Conservation (phyloP, 2,329 filamentous ascomycete species). For the Aspergillus aculeatinus region DNA sequence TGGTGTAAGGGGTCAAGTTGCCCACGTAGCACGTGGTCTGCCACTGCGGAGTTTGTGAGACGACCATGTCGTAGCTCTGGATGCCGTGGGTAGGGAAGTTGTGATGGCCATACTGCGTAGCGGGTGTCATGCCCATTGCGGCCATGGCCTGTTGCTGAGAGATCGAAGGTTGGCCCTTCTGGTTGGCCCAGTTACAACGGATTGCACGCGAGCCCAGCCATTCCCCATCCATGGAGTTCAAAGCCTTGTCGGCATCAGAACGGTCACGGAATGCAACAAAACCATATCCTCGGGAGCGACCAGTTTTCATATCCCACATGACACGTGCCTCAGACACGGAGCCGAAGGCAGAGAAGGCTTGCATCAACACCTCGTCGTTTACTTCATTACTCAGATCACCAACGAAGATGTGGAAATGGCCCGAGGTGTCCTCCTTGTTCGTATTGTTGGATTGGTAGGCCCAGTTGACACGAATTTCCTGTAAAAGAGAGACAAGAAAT, state of each 20-base stretch:
- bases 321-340: conserved; percentile 95
- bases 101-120: conserved; percentile 77
- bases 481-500: conserved; percentile 21
- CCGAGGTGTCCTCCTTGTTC: conserved; percentile 95
- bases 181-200: conserved; percentile 99
- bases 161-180: conserved; percentile 99
- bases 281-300: conserved; percentile 92
- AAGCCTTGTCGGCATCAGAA: conserved; percentile 87
- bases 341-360: conserved; percentile 95
- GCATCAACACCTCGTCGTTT: conserved; percentile 89
- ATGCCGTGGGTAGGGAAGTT: conserved; percentile 97
- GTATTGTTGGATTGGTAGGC: conserved; percentile 94
- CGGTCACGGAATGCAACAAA: conserved; percentile 97
- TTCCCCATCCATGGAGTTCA: conserved; percentile 98
- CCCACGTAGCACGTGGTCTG: conserved; percentile 98
- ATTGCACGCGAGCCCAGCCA: conserved; percentile 98
- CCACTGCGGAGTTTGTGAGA: conserved; percentile 92
- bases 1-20: conserved; percentile 96
- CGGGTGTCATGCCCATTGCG: conserved; percentile 96
- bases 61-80: conserved; percentile 96
- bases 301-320: conserved; percentile 99
- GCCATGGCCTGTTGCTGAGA: conserved; percentile 96
- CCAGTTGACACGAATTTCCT: conserved; percentile 99
- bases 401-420: conserved; percentile 98
- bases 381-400: conserved; percentile 98